A percentile compares a stretch with the other conserved stretches of the same genome.
phyloP scores from a whole-genome alignment of 225 moss, liverwort and hornwort species.

The Anthoceros angustus region DNA sequence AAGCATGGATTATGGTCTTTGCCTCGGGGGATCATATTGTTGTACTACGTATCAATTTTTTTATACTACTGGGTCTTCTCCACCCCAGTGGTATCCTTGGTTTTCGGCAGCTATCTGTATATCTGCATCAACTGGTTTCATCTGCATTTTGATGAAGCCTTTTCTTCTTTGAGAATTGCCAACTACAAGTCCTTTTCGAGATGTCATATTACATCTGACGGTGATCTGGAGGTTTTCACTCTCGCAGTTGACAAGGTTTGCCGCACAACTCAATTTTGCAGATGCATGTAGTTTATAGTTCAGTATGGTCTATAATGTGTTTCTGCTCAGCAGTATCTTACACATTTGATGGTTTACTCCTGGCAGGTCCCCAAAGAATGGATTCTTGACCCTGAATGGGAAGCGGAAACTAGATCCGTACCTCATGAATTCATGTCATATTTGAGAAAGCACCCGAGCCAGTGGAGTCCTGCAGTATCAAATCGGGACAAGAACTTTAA shows the following conservation, averaged over 20 bases:
- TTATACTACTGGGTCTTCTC: conserved; percentile 98
- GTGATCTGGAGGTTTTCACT: conserved; percentile 64
- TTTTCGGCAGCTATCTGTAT: conserved; percentile 91
- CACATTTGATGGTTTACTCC: neutral
- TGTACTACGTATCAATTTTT: conserved; percentile 85
- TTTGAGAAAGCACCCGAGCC: neutral
- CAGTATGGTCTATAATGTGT: neutral
- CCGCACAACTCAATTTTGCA: neutral
- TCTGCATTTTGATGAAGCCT: conserved; percentile 98
- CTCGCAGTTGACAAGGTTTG: conserved; percentile 87
- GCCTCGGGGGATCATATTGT: conserved; percentile 69
- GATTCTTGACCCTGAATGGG: conserved; percentile 85
- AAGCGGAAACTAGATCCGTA: conserved; percentile 23
- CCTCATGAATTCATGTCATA: neutral
- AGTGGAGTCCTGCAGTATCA: neutral
- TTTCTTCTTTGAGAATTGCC: conserved; percentile 88
- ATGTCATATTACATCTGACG: conserved; percentile 53
- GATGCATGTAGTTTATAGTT: neutral
- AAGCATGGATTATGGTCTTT: conserved; percentile 61
- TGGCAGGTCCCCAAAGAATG: conserved; percentile 89
- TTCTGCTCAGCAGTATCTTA: neutral
- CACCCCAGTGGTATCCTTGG: conserved; percentile 84
- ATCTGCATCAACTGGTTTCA: conserved; percentile 90
- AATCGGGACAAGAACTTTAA: neutral
- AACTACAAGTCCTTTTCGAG: conserved; percentile 93